phyloP scores from a whole-genome alignment of 2,329 filamentous ascomycete genomes.

The Daldinia sp. region DNA sequence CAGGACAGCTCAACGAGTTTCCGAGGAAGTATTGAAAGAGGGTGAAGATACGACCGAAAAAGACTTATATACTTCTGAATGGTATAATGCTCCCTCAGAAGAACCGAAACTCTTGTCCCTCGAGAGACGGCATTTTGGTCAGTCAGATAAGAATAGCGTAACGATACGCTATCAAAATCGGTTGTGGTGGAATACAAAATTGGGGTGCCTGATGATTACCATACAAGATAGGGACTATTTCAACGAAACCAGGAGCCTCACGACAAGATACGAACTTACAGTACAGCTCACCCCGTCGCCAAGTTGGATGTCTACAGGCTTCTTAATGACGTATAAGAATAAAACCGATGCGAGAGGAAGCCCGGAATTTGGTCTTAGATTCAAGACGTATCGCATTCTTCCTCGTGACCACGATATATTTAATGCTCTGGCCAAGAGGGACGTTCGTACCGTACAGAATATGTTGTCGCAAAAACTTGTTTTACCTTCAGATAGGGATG shows the following conservation, averaged over 20 bases:
- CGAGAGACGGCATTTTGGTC: not conserved
- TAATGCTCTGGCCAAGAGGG: not conserved
- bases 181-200: not conserved
- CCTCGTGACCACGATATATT: slow-evolving; percentile 14
- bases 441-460: slow-evolving; percentile 8
- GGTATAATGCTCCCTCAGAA: not conserved
- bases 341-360: slow-evolving; percentile 29
- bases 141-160: slow-evolving; percentile 9
- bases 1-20: not conserved
- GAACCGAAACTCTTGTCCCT: not conserved
- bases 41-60: not conserved
- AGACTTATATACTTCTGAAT: not conserved
- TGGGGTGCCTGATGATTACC: slow-evolving; percentile 14
- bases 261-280: slow-evolving; percentile 18
- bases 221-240: slow-evolving; percentile 22
- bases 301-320: slow-evolving; percentile 33
- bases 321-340: slow-evolving; percentile 30
- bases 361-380: slow-evolving; percentile 7
- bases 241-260: not conserved
- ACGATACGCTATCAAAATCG: not conserved
- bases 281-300: slow-evolving; percentile 30
- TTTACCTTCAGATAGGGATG: slow-evolving; percentile 21
- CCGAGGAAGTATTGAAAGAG: not conserved
- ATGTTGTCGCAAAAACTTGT: slow-evolving; percentile 31
- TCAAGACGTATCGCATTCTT: slow-evolving; percentile 25